Percentiles rank a stretch among this genome's conserved stretches.
Conservation (phyloP, 148 eudicot species). For the Chenopodium formosanum region DNA sequence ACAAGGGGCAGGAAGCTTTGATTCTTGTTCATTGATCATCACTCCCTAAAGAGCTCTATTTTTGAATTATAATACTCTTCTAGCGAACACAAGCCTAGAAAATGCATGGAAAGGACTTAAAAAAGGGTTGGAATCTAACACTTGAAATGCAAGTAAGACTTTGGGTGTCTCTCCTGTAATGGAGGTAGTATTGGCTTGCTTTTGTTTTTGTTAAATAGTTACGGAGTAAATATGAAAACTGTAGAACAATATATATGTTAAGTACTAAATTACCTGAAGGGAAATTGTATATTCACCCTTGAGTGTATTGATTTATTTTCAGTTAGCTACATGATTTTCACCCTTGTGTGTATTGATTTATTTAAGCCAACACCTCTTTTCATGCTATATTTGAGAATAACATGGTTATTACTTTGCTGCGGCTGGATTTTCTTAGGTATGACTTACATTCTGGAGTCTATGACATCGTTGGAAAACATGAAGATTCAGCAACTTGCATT, state of each 20-base stretch:
- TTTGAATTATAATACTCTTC: too few relatives aligned
- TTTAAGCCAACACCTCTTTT: neutral
- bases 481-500: slow-evolving; percentile 60
- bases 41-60: too few relatives aligned
- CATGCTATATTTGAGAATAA: neutral
- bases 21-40: too few relatives aligned
- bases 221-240: neutral
- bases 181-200: neutral
- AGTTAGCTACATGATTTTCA: neutral
- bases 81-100: too few relatives aligned
- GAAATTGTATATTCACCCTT: neutral
- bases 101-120: too few relatives aligned
- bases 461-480: slow-evolving; percentile 60
- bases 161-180: neutral
- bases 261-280: neutral
- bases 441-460: slow-evolving; percentile 60
- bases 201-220: neutral
- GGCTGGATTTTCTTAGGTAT: slow-evolving; percentile 43
- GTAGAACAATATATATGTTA: neutral
- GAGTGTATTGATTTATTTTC: neutral
- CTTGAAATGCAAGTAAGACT: neutral
- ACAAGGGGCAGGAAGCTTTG: too few relatives aligned
- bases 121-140: neutral
- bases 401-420: neutral
- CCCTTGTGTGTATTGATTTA: neutral